A percentile compares a stretch with the other conserved stretches of the same genome.
These are phyloP conservation scores for Dryas integrifolia DNA, from an alignment of 331 rosid genomes.

Conservation along the genomic window DNA sequence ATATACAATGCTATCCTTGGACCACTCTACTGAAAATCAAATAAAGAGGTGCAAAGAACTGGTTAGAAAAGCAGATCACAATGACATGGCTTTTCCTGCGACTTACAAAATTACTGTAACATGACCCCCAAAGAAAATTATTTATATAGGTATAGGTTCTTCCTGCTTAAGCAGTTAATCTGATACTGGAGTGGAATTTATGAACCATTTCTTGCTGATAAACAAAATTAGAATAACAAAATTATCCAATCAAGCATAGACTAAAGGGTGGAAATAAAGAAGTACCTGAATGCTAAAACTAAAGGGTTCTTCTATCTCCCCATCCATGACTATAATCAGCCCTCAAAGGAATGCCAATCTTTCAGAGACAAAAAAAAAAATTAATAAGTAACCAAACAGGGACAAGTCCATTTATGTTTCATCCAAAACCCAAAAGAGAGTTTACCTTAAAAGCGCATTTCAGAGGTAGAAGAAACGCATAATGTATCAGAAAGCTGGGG, in stretches of 20 bases:
- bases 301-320: constrained; percentile 39
- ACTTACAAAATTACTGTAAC: background rate
- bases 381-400: background rate
- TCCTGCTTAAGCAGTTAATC: background rate
- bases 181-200: background rate
- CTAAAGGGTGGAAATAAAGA: background rate
- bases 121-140: background rate
- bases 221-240: background rate
- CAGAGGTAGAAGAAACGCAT: constrained; percentile 9
- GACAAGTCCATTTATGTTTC: background rate
- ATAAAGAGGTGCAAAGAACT: background rate
- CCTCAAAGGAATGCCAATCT: constrained; percentile 10
- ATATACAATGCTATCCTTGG: too few relatives aligned
- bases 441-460: constrained; percentile 21
- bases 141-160: too few relatives aligned
- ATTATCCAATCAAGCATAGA: constrained; percentile 7
- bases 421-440: background rate
- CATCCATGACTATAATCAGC: constrained; percentile 38
- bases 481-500: constrained; percentile 4
- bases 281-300: constrained; percentile 54
- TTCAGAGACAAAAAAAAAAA: background rate
- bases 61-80: background rate
- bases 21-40: background rate
- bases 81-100: background rate
- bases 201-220: background rate